Evolutionary conservation across 768 basidiomycete species (phyloP), one percentile per base, ranked within the genome.

Genomic region (Ephemerocybe angulata): DNA sequence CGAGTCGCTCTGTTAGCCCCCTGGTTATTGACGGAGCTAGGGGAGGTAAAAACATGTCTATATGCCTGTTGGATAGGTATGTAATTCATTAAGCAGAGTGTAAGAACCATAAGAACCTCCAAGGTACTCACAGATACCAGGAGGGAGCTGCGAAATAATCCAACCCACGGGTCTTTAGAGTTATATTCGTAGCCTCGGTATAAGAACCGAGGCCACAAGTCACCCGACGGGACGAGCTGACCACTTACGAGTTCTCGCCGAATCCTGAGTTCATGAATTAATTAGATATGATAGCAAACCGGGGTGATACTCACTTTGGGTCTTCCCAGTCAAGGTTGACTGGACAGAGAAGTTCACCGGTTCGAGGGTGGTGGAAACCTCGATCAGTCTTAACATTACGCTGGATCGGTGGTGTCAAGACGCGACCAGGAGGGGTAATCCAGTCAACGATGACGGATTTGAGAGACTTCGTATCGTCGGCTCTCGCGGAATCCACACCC

Each of bases 321-420:
- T 35, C 31, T 19, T 6, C 5, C 49, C 49, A 50, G 21, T 50
- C 49, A 4, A 31, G 31, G 15, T 35, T 30, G n/a, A 50, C 31
- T 4, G 30, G 49, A 22, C 49, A 50, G 21, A 50, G 49, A 7
- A 50, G 49, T 22, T 50, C 31, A 4, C 49, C 49, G 7, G 49
- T 50, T 6, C 49, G 31, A 8, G 6, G n/a, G 49, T 50, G 56
- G 40, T 56, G 52, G 48, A 60, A 60, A 27, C 57, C 58, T 8
- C 48, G 48, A 38, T 56, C 42, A 22, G 42, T n/a, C 44, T 62
- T 62, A 24, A 58, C 40, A 46, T 62, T 60, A 13, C 50, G 50
- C n/a, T 29, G 19, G 15, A 60, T 25, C 43, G 53, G 51, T n/a
- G 61, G 59, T 27, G 19, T 50, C 31, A 60, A 37, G 10, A 29